A percentile compares a stretch with the other conserved stretches of the same genome.
Conservation (phyloP, 2,329 filamentous ascomycete species). For the Microdochium paspali region DNA sequence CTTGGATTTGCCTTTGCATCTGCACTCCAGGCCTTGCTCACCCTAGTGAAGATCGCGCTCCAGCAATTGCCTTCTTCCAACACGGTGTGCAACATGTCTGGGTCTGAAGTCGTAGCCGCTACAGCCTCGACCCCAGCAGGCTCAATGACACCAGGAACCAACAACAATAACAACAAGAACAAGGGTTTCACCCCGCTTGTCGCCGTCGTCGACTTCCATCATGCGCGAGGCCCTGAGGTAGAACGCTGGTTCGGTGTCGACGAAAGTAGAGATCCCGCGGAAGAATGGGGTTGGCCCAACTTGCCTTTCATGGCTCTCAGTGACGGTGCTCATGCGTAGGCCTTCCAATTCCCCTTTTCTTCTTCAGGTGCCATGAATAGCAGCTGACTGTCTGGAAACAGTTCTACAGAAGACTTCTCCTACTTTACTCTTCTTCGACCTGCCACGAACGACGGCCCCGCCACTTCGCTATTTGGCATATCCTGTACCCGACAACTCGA, state of each 20-base stretch:
- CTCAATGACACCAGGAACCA: background rate
- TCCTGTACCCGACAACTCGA: constrained; percentile 90
- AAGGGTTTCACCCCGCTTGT: constrained; percentile 57
- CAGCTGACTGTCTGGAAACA: constrained; percentile 21
- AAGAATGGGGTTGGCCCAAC: constrained; percentile 80
- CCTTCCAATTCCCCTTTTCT: constrained; percentile 10
- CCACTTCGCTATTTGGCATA: constrained; percentile 88
- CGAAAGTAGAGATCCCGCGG: constrained; percentile 68
- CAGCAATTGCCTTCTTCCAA: too few species aligned
- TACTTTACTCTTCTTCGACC: constrained; percentile 86
- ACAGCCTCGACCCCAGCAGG: background rate
- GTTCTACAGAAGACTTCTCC: constrained; percentile 89
- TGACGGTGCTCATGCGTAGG: constrained; percentile 88
- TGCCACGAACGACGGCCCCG: constrained; percentile 40
- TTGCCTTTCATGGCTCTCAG: constrained; percentile 95
- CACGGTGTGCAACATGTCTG: background rate
- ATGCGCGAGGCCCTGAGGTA: constrained; percentile 83
- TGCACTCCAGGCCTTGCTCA: too few species aligned
- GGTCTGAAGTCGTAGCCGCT: background rate
- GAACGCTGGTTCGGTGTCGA: constrained; percentile 79
- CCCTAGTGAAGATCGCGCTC: too few species aligned
- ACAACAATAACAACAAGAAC: too few species aligned
- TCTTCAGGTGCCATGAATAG: background rate
- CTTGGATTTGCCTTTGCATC: too few species aligned
- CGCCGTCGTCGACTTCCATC: constrained; percentile 75